Evolutionary conservation across 768 basidiomycete genomes (phyloP), one percentile per base, ranked within the genome.

Genomic region (Tephrocybe sp.): DNA sequence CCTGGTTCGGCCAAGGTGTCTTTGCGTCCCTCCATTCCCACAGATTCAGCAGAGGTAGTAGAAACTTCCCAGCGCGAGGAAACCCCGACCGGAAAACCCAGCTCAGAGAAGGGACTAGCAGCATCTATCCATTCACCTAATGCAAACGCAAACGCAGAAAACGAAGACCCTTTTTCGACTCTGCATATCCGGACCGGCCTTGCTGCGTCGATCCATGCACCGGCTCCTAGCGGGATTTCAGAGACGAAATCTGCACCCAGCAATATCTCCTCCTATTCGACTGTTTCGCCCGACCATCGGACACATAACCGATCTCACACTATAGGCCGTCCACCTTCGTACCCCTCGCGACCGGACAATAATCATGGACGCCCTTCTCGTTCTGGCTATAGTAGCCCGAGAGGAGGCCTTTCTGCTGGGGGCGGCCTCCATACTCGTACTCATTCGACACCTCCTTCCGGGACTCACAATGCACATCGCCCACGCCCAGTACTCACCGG

Each of bases 401-500:
- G 72, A 51, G 68, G 63, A 15, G 73, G 69, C 39, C 64, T 61
- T 13, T 33, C 65, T 37, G 56, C 64, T 16, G 45, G 27, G 18
- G 63, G 64, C 21, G 60, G 61, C 11, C 68, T 78, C 45, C 80
- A 83, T 57, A 60, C 73, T 5, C 80, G 86, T 33, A 85, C 82
- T 36, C 85, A 84, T 54, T 88, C 88, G 0, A 76, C 85, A 7
- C 83, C 84, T 12, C 77, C 82, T 41, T 62, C 70, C 1, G 65
- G 73, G 37, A 47, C 36, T 39, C 58, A 58, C 33, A 64, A 61
- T 31, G n/a, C n/a, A n/a, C 68, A 76, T 42, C 77, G 53, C 70
- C 27, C 57, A 72, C 77, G 88, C 9, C 88, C 88, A n/a, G 75
- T 90, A 37, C 77, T 91, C 56, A 85, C 84, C 4, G 82, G 74